A percentile compares a stretch with the other conserved stretches of the same genome.
Evolutionary conservation across 2,329 filamentous ascomycete species (phyloP).

Genomic region (Elsinoe arachidis): DNA sequence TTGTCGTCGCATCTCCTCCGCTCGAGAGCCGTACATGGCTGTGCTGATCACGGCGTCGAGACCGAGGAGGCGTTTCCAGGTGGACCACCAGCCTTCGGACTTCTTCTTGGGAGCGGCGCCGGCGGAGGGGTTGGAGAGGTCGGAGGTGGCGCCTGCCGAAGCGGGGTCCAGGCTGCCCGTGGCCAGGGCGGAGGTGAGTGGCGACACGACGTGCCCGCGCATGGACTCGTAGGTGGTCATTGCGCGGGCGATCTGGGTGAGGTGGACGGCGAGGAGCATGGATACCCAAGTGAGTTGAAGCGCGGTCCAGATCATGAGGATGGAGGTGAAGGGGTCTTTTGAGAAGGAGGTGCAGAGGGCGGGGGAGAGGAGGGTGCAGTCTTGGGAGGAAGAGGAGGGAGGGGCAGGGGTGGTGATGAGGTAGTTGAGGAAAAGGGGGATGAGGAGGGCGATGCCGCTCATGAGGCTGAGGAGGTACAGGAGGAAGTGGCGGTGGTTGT

Average conservation of each 20-base stretch:
- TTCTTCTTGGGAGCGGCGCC: conserved; percentile 28
- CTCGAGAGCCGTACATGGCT: conserved; percentile 63
- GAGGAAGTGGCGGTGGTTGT: conserved; percentile 94
- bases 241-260: conserved; percentile 82
- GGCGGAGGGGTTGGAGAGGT: conserved; percentile 44
- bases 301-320: conserved; percentile 68
- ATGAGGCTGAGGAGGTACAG: conserved; percentile 76
- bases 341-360: conserved; percentile 67
- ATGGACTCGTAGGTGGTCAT: conserved; percentile 97
- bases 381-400: conserved; percentile 32
- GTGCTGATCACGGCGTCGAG: conserved; percentile 92
- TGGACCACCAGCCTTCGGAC: conserved; percentile 59
- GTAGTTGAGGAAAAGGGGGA: conserved; percentile 66
- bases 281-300: conserved; percentile 90
- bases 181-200: conserved; percentile 65
- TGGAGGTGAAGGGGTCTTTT: conserved; percentile 73
- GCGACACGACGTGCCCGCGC: conserved; percentile 59
- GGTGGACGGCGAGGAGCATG: conserved; percentile 93
- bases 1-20: conserved; percentile 37
- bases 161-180: conserved; percentile 61
- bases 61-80: conserved; percentile 77
- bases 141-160: conserved; percentile 58
- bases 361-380: conserved; percentile 69
- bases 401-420: conserved; percentile 49
- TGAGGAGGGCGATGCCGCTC: conserved; percentile 61